phyloP scores from a whole-genome alignment of 2,329 filamentous ascomycete genomes.

The Akanthomyces lecanii region DNA sequence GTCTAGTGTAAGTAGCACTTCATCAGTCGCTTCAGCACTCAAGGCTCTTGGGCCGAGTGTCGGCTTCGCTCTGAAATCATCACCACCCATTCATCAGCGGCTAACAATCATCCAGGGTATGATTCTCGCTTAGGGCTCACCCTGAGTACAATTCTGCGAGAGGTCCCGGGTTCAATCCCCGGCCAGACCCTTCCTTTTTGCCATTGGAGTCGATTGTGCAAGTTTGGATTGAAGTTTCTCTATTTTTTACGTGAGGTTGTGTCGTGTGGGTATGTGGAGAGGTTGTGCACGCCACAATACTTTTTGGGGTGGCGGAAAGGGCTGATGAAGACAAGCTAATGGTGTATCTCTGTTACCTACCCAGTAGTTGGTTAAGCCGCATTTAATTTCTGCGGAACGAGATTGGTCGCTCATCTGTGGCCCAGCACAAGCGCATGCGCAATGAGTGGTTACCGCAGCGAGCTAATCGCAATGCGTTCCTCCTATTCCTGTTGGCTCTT shows the following conservation, averaged over 20 bases:
- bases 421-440: no score
- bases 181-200: constrained; percentile 38
- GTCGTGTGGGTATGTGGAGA: neutral
- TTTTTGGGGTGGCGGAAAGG: neutral
- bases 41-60: neutral
- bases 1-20: constrained; percentile 16
- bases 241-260: neutral
- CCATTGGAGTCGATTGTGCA: neutral
- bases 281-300: neutral
- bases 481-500: no score
- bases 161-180: constrained; percentile 45
- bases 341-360: no score
- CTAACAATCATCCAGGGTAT: constrained; percentile 24
- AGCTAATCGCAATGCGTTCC: no score
- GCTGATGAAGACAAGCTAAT: neutral
- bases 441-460: no score
- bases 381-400: neutral
- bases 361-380: no score
- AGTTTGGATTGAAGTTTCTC: neutral
- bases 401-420: no score
- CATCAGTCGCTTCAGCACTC: neutral
- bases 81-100: constrained; percentile 21
- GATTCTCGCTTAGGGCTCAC: constrained; percentile 31
- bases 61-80: neutral
- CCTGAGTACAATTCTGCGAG: constrained; percentile 32